Evolutionary conservation across 148 eudicot species (phyloP).

Genomic region (Vaccinium myrtillus): DNA sequence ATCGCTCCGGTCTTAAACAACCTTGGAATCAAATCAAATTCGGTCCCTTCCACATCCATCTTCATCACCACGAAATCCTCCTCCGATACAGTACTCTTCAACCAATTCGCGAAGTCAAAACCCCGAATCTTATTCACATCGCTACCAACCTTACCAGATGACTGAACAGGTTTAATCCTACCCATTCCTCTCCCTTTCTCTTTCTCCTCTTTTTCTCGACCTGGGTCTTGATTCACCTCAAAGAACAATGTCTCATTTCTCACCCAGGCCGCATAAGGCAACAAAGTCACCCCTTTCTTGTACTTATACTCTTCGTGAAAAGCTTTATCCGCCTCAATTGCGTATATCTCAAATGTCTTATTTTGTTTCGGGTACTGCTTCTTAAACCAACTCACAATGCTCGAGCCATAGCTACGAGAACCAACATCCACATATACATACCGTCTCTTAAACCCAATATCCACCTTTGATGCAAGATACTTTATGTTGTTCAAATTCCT

Average conservation of each 20-base stretch:
- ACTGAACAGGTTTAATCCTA: conserved; percentile 65
- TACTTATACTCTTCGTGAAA: conserved; percentile 64
- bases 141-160: conserved; percentile 33
- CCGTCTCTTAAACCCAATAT: conserved; percentile 69
- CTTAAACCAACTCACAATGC: conserved; percentile 91
- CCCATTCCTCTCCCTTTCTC: conserved; percentile 91
- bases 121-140: conserved; percentile 63
- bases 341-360: conserved; percentile 79
- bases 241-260: conserved; percentile 82
- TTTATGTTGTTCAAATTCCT: conserved; percentile 68
- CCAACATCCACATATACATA: conserved; percentile 94
- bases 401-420: conserved; percentile 92
- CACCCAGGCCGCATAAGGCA: conserved; percentile 96
- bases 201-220: conserved; percentile 58
- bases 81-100: conserved; percentile 68
- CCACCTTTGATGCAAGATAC: conserved; percentile 77
- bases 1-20: conserved; percentile 87
- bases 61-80: conserved; percentile 91
- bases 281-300: conserved; percentile 66
- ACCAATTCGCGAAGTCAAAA: conserved; percentile 91
- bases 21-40: conserved; percentile 83
- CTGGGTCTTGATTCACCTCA: conserved; percentile 74
- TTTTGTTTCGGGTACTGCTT: conserved; percentile 95
- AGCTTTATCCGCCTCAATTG: conserved; percentile 84
- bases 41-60: conserved; percentile 98